Percentiles rank a stretch among this genome's conserved stretches.
These are phyloP conservation scores for Kwoniella newhampshirensis DNA, from an alignment of 768 basidiomycete genomes.

Conservation along the genomic window DNA sequence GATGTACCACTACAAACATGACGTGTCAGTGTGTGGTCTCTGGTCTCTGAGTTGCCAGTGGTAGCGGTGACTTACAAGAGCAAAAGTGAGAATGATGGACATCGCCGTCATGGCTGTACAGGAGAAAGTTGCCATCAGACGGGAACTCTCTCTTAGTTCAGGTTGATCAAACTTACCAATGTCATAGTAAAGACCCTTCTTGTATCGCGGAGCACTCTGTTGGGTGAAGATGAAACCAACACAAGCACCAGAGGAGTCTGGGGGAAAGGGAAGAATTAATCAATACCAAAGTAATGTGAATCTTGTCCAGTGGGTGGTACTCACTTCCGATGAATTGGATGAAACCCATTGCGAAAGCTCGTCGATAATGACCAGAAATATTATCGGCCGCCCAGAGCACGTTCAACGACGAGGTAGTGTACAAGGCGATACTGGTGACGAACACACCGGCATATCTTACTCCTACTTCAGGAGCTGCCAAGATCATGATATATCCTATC, in stretches of 20 bases:
- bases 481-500: constrained; percentile 20
- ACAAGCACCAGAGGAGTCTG: constrained; percentile 18
- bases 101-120: constrained; percentile 4
- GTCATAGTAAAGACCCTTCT: constrained; percentile 13
- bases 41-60: neutral
- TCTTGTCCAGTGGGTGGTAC: neutral
- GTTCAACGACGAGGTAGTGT: constrained; percentile 11
- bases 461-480: constrained; percentile 5
- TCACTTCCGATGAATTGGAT: constrained; percentile 17
- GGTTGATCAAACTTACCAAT: neutral
- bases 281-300: too few species aligned
- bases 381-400: constrained; percentile 18
- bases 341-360: constrained; percentile 17
- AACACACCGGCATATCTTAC: constrained; percentile 16
- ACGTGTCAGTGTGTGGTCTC: neutral
- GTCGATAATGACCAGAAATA: constrained; percentile 17
- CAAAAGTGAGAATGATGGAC: constrained; percentile 3
- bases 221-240: constrained; percentile 26
- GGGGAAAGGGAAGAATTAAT: too few species aligned
- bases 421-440: constrained; percentile 13
- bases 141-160: too few species aligned
- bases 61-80: constrained; percentile 4
- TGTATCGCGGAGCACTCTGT: constrained; percentile 18
- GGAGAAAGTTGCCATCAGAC: too few species aligned
- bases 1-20: constrained; percentile 3